These are phyloP conservation scores for Sanghuangporus sanghuang DNA, from an alignment of 1,284 basidiomycete genomes.

Conservation along the genomic window DNA sequence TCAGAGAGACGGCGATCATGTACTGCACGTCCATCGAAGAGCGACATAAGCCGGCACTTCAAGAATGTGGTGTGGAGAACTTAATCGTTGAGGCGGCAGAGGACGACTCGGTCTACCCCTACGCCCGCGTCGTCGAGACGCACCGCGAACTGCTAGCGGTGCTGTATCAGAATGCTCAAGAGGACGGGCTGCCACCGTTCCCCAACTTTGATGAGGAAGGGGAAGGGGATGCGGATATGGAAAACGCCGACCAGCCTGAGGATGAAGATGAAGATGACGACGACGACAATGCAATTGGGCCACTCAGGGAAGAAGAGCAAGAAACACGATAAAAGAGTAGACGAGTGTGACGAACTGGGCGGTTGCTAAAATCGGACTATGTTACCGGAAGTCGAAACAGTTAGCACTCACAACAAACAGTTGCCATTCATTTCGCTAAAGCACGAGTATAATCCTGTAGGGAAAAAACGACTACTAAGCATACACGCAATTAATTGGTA, in stretches of 20 bases:
- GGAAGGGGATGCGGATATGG: neutral
- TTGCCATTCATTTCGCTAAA: too few species aligned
- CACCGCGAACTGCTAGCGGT: constrained; percentile 12
- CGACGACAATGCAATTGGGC: neutral
- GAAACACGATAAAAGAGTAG: neutral
- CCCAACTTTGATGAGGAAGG: neutral
- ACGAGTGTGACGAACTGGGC: too few species aligned
- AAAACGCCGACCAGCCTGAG: neutral
- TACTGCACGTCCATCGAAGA: constrained; percentile 5
- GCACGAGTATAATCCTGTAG: too few species aligned
- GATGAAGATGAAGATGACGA: neutral
- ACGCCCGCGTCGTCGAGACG: constrained; percentile 15
- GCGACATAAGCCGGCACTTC: neutral
- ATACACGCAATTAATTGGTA: too few species aligned
- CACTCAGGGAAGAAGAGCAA: neutral
- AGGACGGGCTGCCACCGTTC: neutral
- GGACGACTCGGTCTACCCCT: constrained; percentile 4
- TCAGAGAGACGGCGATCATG: constrained; percentile 4
- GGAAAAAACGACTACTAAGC: too few species aligned
- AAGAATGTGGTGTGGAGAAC: constrained; percentile 2
- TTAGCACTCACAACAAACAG: too few species aligned
- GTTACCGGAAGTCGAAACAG: too few species aligned
- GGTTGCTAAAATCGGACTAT: too few species aligned
- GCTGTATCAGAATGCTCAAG: constrained; percentile 1
- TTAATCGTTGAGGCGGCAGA: constrained; percentile 4